Base-by-base conservation (phyloP, 2,329 filamentous ascomycete species). In the Ascochyta lentis region DNA sequence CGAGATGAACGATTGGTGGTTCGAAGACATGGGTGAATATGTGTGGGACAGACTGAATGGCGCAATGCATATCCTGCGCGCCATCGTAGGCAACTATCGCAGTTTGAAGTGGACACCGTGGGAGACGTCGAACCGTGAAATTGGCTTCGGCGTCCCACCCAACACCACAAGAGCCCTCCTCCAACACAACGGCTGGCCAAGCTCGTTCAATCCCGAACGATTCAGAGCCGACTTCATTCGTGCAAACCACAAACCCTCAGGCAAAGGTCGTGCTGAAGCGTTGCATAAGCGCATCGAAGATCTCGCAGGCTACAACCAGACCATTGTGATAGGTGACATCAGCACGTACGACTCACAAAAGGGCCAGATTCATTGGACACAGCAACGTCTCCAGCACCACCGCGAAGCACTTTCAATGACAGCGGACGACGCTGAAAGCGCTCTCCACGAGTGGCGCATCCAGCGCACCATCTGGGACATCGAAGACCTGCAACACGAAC, bases 201-300 rank as follows among this genome's bases (percentile, higher is more conserved):
- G 43, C 10, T 12, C 47, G 1, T 55, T 60, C 23, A 15, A 60
- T 12, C n/a, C 50, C 6, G 39, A 43, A 12, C 54, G 55, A 12
- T 63, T 61, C 47, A 58, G 58, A 8, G 49, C 46, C 3, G 58
- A 65, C 8, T 49, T 65, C 6, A 59, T 59, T 22, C 60, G 58
- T 15, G 51, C 49, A 13, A 53, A 53, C 29, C 46, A 61, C 29
- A 44, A 44, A 19, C 49, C 47, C 2, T 40, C 51, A 13, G 35
- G 23, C 12, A 29, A 33, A 39, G 58, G 60, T 9, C 23, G 46
- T 9, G 58, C 56, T 5, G 40, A 55, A 23, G 49, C 22, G 10
- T 44, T 44, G 4, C 33, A 41, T 19, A 48, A 45, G 27, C 24
- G 24, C 12, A 44, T 58, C 19, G 37, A 46, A 29, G 15, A 39